phyloP scores from a whole-genome alignment of 306 rosid genomes.

The Pachyrhizus erosus region DNA sequence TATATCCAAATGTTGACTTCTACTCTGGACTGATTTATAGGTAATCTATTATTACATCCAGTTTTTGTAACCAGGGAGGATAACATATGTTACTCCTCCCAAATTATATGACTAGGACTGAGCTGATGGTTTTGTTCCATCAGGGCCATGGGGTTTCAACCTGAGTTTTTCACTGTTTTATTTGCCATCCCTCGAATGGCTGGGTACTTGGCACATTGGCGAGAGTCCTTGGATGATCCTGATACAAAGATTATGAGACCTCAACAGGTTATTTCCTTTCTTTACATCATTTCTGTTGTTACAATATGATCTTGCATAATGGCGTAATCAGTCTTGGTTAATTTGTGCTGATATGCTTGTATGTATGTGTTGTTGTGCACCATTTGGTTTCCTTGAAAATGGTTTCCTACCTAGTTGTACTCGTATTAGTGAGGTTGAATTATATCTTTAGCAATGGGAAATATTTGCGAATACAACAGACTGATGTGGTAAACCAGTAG shows the following conservation, averaged over 20 bases:
- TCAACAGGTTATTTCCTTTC: constrained; percentile 68
- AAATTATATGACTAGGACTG: constrained; percentile 18
- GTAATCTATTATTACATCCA: constrained; percentile 44
- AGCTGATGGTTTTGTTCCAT: constrained; percentile 32
- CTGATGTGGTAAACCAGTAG: constrained; percentile 2
- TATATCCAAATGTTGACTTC: constrained; percentile 96
- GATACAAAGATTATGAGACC: constrained; percentile 96
- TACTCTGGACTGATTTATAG: constrained; percentile 94
- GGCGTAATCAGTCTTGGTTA: background rate
- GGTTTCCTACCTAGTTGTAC: background rate
- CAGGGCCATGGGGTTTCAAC: constrained; percentile 97
- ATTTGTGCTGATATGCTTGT: background rate
- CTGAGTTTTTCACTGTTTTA: constrained; percentile 81
- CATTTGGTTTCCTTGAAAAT: constrained; percentile 9
- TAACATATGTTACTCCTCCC: background rate
- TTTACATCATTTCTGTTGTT: constrained; percentile 12
- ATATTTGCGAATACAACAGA: background rate
- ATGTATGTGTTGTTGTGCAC: background rate
- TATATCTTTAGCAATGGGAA: constrained; percentile 2
- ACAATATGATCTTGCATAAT: constrained; percentile 9
- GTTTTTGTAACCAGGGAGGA: background rate
- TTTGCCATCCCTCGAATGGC: constrained; percentile 97
- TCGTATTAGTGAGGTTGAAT: background rate
- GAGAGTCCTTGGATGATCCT: constrained; percentile 92
- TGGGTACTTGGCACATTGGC: constrained; percentile 95